Evolutionary conservation across 164 flowering plant genomes (phyloP).

Genomic region (Magnolia sinica): DNA sequence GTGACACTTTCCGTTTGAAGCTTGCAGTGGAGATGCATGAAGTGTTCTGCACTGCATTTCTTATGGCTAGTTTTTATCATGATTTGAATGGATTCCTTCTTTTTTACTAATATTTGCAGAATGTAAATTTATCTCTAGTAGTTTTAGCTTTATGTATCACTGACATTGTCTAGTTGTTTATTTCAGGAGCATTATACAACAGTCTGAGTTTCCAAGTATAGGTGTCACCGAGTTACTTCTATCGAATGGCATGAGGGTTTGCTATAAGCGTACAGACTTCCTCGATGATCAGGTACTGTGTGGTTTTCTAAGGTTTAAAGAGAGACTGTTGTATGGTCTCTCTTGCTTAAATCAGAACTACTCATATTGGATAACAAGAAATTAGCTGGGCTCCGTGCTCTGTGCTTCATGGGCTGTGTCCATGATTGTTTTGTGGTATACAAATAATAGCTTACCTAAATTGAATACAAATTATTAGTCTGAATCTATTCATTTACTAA

Average conservation of each 20-base stretch:
- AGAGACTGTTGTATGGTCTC: neutral
- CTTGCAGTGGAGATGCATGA: neutral
- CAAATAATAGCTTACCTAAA: too few relatives aligned
- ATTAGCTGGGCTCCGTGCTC: too few relatives aligned
- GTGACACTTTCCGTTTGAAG: too few relatives aligned
- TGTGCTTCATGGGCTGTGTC: too few relatives aligned
- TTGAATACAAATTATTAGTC: too few relatives aligned
- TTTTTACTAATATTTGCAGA: neutral
- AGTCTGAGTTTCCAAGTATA: conserved; percentile 55
- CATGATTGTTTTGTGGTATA: too few relatives aligned
- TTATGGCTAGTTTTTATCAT: neutral
- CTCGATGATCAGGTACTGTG: conserved; percentile 86
- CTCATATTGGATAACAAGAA: neutral
- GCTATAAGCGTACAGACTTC: conserved; percentile 89
- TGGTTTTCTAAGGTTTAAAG: neutral
- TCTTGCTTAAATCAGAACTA: neutral
- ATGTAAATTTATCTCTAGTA: neutral
- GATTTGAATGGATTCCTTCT: neutral
- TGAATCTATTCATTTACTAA: too few relatives aligned
- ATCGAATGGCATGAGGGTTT: conserved; percentile 92
- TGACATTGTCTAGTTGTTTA: neutral
- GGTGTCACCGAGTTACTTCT: conserved; percentile 73
- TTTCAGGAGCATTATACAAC: conserved; percentile 54
- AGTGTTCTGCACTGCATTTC: neutral
- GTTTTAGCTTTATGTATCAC: neutral